Base-by-base conservation (phyloP, 164 flowering plant species). In the Chimonanthus salicifolius region DNA sequence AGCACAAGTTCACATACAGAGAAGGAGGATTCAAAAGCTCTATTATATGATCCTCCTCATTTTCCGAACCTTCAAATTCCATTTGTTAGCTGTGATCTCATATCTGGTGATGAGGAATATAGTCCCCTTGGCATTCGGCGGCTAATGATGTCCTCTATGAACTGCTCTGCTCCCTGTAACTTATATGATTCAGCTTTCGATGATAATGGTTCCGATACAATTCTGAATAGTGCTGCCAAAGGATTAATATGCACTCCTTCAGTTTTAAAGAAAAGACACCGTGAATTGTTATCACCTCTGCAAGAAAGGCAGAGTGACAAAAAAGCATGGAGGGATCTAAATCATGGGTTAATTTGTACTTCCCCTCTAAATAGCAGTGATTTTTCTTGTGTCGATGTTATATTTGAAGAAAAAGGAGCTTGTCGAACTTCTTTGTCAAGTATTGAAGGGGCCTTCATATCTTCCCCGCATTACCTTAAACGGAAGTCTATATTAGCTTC, bases 61-160 rank as follows among this genome's bases (percentile, higher is more conserved):
- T 89, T 94, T 80, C 99, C 99, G 51, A 89, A 94, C 74, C 74
- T 89, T 78, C 98, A 96, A 64, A 77, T 96, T 74, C 99, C 99
- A 7, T 96, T 94, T 77, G 84, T 91, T 67, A 92, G 97, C 83
- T 96, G 99, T 86, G 98, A 96, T 85, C 97, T 96, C 71, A 74
- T 86, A 78, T 88, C 91, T 68, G 89, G 93, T 18, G 76, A 80
- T 79, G 77, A 88, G 77, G 99, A 91, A 70, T 96, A 84, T 72
- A 96, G 99, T 82, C 99, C 99, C 33, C 91, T 96, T 73, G 99
- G 99, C 16, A 89, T 92, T 62, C 94, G 98, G 60, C 97, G 90
- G 76, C 79, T 88, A 62, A 88, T 88, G 92, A 90, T 91, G 87
- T 82, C 93, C 73, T 88, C 77, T 20, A 76, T 84, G 82, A 86